Percentiles rank a stretch among this genome's conserved stretches.
Conservation (phyloP, 176 grass and related monocot genomes). For the Carex cristatella region DNA sequence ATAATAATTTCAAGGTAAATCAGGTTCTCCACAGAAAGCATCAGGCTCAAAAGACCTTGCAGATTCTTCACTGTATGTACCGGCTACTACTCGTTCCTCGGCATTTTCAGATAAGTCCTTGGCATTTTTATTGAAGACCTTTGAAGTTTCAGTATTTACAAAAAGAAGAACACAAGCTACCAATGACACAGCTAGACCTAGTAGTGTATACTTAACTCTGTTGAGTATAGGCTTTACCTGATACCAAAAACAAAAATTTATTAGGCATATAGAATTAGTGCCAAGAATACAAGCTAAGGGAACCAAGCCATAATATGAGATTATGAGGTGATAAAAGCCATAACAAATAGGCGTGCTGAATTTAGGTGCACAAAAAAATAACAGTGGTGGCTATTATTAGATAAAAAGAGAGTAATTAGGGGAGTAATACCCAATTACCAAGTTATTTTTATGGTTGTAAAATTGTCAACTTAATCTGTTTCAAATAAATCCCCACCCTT, state of each 20-base stretch:
- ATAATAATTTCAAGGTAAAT: slow-evolving; percentile 35
- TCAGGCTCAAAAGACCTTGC: slow-evolving; percentile 90
- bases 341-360: neutral
- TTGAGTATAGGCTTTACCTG: slow-evolving; percentile 91
- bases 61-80: slow-evolving; percentile 52
- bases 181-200: slow-evolving; percentile 71
- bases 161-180: slow-evolving; percentile 66
- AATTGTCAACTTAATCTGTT: neutral
- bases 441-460: neutral
- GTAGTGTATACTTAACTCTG: slow-evolving; percentile 82
- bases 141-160: slow-evolving; percentile 47
- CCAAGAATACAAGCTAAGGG: neutral
- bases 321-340: neutral
- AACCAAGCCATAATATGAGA: neutral
- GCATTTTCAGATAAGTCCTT: slow-evolving; percentile 33
- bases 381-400: neutral
- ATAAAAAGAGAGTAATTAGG: neutral
- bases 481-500: neutral
- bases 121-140: slow-evolving; percentile 24
- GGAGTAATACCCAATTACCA: neutral
- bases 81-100: slow-evolving; percentile 39
- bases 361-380: neutral
- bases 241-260: neutral
- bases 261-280: neutral
- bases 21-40: slow-evolving; percentile 77